A percentile compares a stretch with the other conserved stretches of the same genome.
These are phyloP conservation scores for Fraxinus anomala DNA, from an alignment of 257 asterid species.

Conservation along the genomic window DNA sequence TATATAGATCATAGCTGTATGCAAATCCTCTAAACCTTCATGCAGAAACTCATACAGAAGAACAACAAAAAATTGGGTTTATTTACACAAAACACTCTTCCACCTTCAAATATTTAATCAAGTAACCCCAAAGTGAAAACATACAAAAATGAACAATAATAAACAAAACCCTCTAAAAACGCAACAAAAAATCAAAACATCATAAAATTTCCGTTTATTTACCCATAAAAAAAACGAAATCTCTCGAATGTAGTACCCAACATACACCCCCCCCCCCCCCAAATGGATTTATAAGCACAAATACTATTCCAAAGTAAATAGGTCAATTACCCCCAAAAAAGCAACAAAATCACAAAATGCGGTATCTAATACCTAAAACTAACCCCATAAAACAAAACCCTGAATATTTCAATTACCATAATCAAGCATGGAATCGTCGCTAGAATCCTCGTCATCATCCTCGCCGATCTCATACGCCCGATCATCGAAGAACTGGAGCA, in stretches of 20 bases:
- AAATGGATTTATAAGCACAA: too few relatives aligned
- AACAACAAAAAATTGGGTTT: not conserved
- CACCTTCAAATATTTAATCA: not conserved
- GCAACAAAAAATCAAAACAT: not conserved
- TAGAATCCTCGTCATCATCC: conserved; percentile 42
- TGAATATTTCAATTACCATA: conserved; percentile 40
- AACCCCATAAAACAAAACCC: conserved; percentile 17
- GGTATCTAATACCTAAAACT: not conserved
- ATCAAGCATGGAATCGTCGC: conserved; percentile 49
- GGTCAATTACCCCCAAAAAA: not conserved
- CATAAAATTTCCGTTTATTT: not conserved
- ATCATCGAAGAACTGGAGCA: conserved; percentile 69
- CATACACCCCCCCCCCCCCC: too few relatives aligned
- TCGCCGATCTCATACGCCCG: conserved; percentile 61
- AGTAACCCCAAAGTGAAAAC: not conserved
- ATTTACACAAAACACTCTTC: not conserved
- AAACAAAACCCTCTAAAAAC: conserved; percentile 24
- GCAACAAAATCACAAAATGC: not conserved
- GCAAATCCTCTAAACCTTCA: not conserved
- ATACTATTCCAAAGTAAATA: not conserved
- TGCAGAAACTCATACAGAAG: not conserved
- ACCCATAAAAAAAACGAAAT: too few relatives aligned
- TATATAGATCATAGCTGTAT: not conserved
- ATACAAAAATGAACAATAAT: not conserved
- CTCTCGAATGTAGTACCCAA: not conserved